These are phyloP conservation scores for Stenogyne calaminthoides DNA, from an alignment of 305 asterid genomes.

Conservation along the genomic window DNA sequence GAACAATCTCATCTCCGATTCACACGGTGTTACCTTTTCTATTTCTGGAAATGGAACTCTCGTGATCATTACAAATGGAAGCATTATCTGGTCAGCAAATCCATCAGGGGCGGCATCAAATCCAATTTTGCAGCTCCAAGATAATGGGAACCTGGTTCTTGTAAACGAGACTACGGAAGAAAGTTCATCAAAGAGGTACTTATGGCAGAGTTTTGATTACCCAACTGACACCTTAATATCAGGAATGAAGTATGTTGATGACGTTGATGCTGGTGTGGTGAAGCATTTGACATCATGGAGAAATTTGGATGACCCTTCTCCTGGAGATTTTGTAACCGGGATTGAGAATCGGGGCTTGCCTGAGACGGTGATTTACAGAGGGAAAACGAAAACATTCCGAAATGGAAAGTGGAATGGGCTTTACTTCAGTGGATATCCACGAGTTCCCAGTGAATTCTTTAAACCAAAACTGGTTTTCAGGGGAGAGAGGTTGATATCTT, in stretches of 20 bases:
- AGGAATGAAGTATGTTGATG: slow-evolving; percentile 25
- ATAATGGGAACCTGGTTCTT: slow-evolving; percentile 36
- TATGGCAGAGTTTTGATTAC: slow-evolving; percentile 47
- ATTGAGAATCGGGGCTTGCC: slow-evolving; percentile 25
- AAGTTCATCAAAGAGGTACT: neutral
- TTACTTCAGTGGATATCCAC: neutral
- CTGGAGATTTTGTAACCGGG: slow-evolving; percentile 24
- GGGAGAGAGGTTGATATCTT: slow-evolving; percentile 7
- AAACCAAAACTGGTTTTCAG: neutral
- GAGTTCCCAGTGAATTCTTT: neutral
- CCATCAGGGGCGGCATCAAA: neutral
- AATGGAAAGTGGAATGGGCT: slow-evolving; percentile 29
- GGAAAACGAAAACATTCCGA: neutral
- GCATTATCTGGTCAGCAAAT: slow-evolving; percentile 34
- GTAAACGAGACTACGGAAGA: neutral
- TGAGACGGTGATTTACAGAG: neutral
- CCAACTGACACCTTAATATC: slow-evolving; percentile 36
- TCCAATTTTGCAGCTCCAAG: slow-evolving; percentile 29
- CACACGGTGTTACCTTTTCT: too few species aligned
- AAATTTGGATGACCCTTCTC: slow-evolving; percentile 34
- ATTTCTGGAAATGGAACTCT: too few species aligned
- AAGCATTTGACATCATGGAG: slow-evolving; percentile 36
- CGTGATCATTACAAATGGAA: neutral
- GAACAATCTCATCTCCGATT: too few species aligned
- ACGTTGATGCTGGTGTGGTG: slow-evolving; percentile 11